Conservation (phyloP, 495 filamentous ascomycete species). For the Penicillium robsamsonii region DNA sequence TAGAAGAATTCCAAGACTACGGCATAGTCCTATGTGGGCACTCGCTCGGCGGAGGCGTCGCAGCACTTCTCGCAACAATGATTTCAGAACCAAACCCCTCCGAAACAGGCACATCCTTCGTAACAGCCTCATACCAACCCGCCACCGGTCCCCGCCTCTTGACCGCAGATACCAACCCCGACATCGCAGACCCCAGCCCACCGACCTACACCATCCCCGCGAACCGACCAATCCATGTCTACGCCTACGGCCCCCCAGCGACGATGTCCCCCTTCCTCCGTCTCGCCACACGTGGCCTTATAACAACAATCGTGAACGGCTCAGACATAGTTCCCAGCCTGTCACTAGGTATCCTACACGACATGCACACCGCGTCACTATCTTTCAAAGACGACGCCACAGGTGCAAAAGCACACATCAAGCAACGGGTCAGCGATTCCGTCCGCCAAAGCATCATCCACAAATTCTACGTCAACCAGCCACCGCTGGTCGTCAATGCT, state of each 20-base stretch:
- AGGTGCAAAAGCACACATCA: slow-evolving; percentile 62
- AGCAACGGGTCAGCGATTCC: slow-evolving; percentile 62
- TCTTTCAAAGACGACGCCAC: slow-evolving; percentile 70
- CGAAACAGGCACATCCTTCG: slow-evolving; percentile 53
- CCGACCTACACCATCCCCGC: slow-evolving; percentile 54
- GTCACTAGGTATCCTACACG: slow-evolving; percentile 71
- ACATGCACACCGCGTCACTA: slow-evolving; percentile 67
- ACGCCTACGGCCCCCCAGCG: slow-evolving; percentile 74
- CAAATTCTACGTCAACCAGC: slow-evolving; percentile 48
- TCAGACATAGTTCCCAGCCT: slow-evolving; percentile 72
- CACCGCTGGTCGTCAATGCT: slow-evolving; percentile 42
- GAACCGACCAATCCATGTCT: slow-evolving; percentile 71
- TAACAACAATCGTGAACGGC: slow-evolving; percentile 72
- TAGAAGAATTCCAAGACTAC: slow-evolving; percentile 69
- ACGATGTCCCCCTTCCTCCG: slow-evolving; percentile 71
- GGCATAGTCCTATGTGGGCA: slow-evolving; percentile 76
- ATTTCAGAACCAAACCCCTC: slow-evolving; percentile 59
- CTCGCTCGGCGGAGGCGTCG: slow-evolving; percentile 73
- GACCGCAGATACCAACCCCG: slow-evolving; percentile 25
- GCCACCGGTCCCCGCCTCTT: slow-evolving; percentile 42
- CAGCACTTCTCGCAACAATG: slow-evolving; percentile 70
- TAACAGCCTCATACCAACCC: slow-evolving; percentile 43
- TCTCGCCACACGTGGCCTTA: slow-evolving; percentile 67
- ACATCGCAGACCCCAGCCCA: slow-evolving; percentile 2
- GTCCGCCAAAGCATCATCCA: slow-evolving; percentile 49